Conservation (phyloP, 2,329 filamentous ascomycete species). For the Claviceps humidiphila region DNA sequence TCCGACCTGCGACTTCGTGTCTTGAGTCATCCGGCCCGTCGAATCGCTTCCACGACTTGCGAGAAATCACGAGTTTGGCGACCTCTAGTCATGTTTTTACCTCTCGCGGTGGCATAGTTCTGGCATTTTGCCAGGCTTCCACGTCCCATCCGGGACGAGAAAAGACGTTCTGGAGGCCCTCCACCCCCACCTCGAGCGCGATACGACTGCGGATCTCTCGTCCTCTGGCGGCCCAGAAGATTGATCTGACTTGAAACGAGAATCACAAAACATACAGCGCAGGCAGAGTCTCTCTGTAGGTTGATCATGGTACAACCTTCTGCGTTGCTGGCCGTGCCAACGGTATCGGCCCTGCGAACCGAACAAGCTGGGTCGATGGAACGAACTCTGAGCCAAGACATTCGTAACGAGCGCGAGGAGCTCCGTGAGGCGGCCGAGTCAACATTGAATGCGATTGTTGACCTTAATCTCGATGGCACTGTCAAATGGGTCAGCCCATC, state of each 20-base stretch:
- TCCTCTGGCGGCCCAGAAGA: background rate
- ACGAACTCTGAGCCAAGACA: conserved; percentile 69
- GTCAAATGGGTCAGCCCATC: conserved; percentile 96
- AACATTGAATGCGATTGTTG: conserved; percentile 90
- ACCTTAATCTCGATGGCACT: conserved; percentile 78
- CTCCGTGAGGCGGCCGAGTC: conserved; percentile 91
- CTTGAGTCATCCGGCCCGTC: background rate
- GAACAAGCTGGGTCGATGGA: conserved; percentile 41
- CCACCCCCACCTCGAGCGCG: background rate
- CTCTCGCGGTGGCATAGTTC: conserved; percentile 31
- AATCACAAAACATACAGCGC: background rate
- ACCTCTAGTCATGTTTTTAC: conserved; percentile 32
- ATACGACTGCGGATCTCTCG: background rate
- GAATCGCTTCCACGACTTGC: conserved; percentile 8
- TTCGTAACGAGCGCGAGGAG: conserved; percentile 85
- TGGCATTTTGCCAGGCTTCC: conserved; percentile 32
- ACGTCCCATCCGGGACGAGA: conserved; percentile 12
- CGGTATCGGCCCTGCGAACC: conserved; percentile 37
- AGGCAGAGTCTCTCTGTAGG: background rate
- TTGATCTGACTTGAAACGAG: background rate
- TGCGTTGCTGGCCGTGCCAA: conserved; percentile 35
- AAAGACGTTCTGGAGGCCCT: background rate
- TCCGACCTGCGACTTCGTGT: background rate
- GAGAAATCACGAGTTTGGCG: conserved; percentile 16
- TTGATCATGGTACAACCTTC: conserved; percentile 27